phyloP scores from a whole-genome alignment of 2,329 filamentous ascomycete genomes.

The Pyricularia sp. region DNA sequence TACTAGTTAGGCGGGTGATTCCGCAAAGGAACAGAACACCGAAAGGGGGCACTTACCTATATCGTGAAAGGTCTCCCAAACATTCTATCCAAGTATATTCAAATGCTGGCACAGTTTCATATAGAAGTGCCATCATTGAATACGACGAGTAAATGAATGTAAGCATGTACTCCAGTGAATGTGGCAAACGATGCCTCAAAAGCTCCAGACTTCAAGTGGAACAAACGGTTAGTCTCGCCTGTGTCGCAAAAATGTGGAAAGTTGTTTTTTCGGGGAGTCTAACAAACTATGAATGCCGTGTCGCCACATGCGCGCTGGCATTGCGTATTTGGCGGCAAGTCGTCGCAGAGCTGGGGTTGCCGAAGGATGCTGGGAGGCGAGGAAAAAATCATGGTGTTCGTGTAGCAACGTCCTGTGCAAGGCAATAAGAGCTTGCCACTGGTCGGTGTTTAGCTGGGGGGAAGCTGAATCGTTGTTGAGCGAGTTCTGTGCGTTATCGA shows the following conservation, averaged over 20 bases:
- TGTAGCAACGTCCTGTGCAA: conserved; percentile 73
- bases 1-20: not conserved
- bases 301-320: conserved; percentile 92
- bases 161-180: conserved; percentile 79
- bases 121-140: conserved; percentile 77
- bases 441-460: conserved; percentile 47
- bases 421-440: conserved; percentile 78
- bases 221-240: not conserved
- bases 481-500: conserved; percentile 52
- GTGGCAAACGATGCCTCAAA: conserved; percentile 63
- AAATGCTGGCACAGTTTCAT: conserved; percentile 77
- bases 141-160: conserved; percentile 85
- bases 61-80: conserved; percentile 75
- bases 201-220: conserved; percentile 47
- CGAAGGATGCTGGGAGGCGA: conserved; percentile 78
- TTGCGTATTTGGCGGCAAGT: conserved; percentile 72
- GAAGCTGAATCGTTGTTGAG: conserved; percentile 31
- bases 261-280: not conserved
- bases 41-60: conserved; percentile 28
- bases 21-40: not conserved
- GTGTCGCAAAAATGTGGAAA: no score
- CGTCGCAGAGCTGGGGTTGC: conserved; percentile 58
- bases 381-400: conserved; percentile 79
- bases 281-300: conserved; percentile 80
- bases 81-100: conserved; percentile 92